Percentiles rank a stretch among this genome's conserved stretches.
These are phyloP conservation scores for Russula griseocarnosa DNA, from an alignment of 768 basidiomycete genomes.

Conservation along the genomic window DNA sequence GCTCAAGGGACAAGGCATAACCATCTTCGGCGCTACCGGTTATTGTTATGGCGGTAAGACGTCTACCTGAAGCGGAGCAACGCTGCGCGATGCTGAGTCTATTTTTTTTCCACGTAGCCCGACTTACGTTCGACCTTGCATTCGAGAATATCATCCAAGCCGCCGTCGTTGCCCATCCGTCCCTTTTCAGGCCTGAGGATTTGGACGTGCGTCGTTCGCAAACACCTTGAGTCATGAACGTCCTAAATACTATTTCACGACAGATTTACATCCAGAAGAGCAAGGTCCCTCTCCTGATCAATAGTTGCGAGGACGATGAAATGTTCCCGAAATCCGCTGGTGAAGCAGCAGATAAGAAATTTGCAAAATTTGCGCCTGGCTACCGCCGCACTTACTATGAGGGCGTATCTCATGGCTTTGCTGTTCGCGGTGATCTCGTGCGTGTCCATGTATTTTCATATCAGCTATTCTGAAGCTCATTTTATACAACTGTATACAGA, in stretches of 20 bases:
- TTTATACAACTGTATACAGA: slow-evolving; percentile 27
- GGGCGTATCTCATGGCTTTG: slow-evolving; percentile 46
- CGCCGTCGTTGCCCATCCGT: slow-evolving; percentile 46
- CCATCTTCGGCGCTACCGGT: slow-evolving; percentile 32
- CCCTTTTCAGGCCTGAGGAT: slow-evolving; percentile 40
- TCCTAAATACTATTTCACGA: neutral
- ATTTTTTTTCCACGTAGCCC: neutral
- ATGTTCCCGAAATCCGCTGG: slow-evolving; percentile 37
- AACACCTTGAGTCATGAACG: neutral
- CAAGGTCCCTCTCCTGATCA: slow-evolving; percentile 43
- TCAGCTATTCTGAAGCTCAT: slow-evolving; percentile 15
- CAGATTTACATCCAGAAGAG: slow-evolving; percentile 37
- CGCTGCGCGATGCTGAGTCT: neutral
- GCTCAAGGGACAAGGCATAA: slow-evolving; percentile 35
- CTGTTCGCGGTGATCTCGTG: slow-evolving; percentile 38
- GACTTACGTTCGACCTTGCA: slow-evolving; percentile 37
- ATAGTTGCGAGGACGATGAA: slow-evolving; percentile 38
- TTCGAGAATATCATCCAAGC: slow-evolving; percentile 41
- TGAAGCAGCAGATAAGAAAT: slow-evolving; percentile 37
- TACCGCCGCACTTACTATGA: slow-evolving; percentile 38
- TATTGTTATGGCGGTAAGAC: slow-evolving; percentile 32
- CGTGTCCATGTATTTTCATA: slow-evolving; percentile 2
- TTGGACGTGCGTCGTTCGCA: slow-evolving; percentile 35
- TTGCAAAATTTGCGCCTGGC: slow-evolving; percentile 39
- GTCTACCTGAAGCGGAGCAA: no score